These are phyloP conservation scores for Aspergillus texensis DNA, from an alignment of 2,329 filamentous ascomycete species.

Conservation along the genomic window DNA sequence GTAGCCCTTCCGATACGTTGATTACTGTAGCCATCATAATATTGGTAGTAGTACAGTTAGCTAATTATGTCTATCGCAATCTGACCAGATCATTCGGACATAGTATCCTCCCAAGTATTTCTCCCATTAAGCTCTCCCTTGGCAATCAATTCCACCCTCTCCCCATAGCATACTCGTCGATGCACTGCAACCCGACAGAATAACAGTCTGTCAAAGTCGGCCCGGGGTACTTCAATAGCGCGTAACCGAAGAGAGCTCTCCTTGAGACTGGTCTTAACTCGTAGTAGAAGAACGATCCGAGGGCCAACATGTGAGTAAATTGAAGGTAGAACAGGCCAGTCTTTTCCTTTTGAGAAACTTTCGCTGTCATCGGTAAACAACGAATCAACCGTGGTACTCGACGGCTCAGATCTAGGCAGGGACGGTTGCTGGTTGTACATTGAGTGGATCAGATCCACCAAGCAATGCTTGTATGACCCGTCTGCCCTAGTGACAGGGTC, in stretches of 20 bases:
- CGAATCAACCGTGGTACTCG: background rate
- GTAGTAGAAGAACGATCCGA: background rate
- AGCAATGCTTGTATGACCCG: background rate
- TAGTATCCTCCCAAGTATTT: background rate
- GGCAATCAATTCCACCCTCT: slow-evolving; percentile 1
- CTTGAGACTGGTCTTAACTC: background rate
- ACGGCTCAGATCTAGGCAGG: background rate
- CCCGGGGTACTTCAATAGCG: background rate
- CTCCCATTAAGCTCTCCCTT: background rate
- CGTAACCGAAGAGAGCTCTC: slow-evolving; percentile 1
- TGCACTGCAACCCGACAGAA: slow-evolving; percentile 13
- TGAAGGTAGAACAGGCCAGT: background rate
- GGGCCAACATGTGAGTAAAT: background rate
- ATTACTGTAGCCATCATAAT: too few relatives aligned
- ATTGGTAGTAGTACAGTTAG: background rate
- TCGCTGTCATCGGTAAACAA: background rate
- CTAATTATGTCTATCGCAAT: background rate
- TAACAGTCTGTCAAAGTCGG: slow-evolving; percentile 6
- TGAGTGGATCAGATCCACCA: slow-evolving; percentile 1
- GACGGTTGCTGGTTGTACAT: background rate
- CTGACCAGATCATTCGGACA: background rate
- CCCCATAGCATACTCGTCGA: slow-evolving; percentile 4
- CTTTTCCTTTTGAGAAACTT: background rate
- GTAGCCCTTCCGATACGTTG: background rate
- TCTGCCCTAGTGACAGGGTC: slow-evolving; percentile 11